Evolutionary conservation across 805 yeast genomes (phyloP), one percentile per base, ranked within the genome.

Genomic region (Nakazawaea pomicola): DNA sequence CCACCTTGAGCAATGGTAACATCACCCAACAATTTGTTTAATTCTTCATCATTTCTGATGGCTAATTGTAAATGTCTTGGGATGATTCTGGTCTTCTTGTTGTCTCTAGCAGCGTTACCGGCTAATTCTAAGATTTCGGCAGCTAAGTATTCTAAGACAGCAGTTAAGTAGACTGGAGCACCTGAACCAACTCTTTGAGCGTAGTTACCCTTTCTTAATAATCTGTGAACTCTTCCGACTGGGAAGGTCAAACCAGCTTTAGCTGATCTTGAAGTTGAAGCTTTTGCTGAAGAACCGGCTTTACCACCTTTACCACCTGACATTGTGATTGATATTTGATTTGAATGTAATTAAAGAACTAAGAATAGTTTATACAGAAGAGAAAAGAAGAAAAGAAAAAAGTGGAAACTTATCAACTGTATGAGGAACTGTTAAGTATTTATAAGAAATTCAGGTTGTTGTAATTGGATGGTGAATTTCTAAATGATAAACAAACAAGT

Each of bases 201-300:
- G 76, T 91, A 87, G 83, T 90, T 87, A 67, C 96, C 96, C 74
- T 84, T 88, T 81, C 95, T 87, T 63, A 91, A 74, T 58, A 90
- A 78, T 75, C 97, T 83, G 78, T 91, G 96, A 57, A 91, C 93
- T 82, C 98, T 90, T 70, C 98, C 98, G 55, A 91, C 98, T 75
- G 98, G 98, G 95, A 91, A 91, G 60, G 95, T 87, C 64, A 91
- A 80, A 70, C 97, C 98, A 64, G 98, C 97, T 78, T 89, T 91
- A 51, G 96, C 83, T 56, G 98, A 91, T 82, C 98, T 88, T 44
- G 97, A 85, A 76, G 91, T 93, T 64, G 97, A 83, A 61, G 95
- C 89, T 74, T 91, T 91, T 67, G 88, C 90, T 58, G 95, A 70
- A 55, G 95, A 76, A 63, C 95, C 95, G 64, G 96, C 95, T 75